phyloP scores from a whole-genome alignment of 179 eudicot species.

The Amaranthus tricolor region DNA sequence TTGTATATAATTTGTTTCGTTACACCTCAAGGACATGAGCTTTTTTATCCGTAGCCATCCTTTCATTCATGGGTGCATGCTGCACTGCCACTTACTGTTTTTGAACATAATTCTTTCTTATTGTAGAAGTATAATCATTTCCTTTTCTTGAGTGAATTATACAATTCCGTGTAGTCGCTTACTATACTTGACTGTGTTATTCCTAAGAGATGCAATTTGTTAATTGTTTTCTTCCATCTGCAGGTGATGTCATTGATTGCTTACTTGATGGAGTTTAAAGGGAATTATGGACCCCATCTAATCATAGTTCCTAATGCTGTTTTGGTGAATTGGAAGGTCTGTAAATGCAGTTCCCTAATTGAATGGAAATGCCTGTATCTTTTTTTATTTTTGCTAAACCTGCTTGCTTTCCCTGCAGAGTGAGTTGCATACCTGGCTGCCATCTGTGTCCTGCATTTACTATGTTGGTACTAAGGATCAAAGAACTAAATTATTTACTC shows the following conservation, averaged over 20 bases:
- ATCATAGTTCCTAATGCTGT: slow-evolving; percentile 99
- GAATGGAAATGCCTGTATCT: neutral
- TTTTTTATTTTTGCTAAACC: slow-evolving; percentile 5
- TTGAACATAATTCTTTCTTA: no score
- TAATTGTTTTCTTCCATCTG: slow-evolving; percentile 12
- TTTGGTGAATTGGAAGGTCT: slow-evolving; percentile 97
- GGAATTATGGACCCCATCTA: slow-evolving; percentile 97
- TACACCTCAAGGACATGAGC: no score
- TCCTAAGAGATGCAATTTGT: neutral
- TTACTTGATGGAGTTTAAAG: slow-evolving; percentile 95
- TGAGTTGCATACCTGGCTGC: slow-evolving; percentile 94
- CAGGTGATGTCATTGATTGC: slow-evolving; percentile 99
- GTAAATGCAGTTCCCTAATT: slow-evolving; percentile 11
- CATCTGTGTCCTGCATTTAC: slow-evolving; percentile 82
- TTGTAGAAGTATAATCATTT: no score
- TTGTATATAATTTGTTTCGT: no score
- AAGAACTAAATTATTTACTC: slow-evolving; percentile 80
- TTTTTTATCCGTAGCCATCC: no score
- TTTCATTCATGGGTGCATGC: no score
- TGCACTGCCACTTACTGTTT: no score
- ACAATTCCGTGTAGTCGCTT: no score
- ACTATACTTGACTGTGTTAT: neutral
- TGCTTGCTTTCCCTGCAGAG: slow-evolving; percentile 49
- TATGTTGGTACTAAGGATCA: slow-evolving; percentile 94
- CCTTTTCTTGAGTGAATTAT: neutral